Conservation (phyloP, 2,329 filamentous ascomycete species). For the Endocalyx cinctus region DNA sequence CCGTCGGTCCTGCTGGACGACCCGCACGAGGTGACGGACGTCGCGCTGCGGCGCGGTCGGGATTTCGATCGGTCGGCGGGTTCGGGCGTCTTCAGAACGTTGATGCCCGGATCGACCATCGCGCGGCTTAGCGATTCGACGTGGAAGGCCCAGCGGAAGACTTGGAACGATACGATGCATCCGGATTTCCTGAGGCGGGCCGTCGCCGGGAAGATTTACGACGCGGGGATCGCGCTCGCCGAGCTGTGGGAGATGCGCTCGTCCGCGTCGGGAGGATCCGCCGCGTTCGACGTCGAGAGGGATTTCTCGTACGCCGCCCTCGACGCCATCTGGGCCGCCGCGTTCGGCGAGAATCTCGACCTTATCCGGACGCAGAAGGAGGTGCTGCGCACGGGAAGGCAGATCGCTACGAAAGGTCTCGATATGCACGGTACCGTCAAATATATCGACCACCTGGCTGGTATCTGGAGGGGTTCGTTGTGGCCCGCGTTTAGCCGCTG, state of each 20-base stretch:
- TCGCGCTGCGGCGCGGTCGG: constrained; percentile 7
- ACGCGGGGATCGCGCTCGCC: constrained; percentile 6
- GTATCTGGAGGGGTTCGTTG: constrained; percentile 4
- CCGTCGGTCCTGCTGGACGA: constrained; percentile 12
- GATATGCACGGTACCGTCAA: constrained; percentile 9
- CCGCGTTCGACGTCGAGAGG: constrained; percentile 3
- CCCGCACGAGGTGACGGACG: constrained; percentile 10
- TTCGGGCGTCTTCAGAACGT: constrained; percentile 5
- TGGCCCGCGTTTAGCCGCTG: constrained; percentile 9
- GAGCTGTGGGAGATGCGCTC: constrained; percentile 11
- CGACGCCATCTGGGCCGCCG: constrained; percentile 13
- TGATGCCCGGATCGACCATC: constrained; percentile 10
- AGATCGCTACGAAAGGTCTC: constrained; percentile 5
- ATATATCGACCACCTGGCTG: constrained; percentile 8
- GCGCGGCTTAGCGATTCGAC: constrained; percentile 5
- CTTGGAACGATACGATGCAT: constrained; percentile 12
- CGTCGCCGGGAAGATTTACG: constrained; percentile 8
- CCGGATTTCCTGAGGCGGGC: constrained; percentile 13
- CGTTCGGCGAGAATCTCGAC: constrained; percentile 9
- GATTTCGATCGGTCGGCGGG: constrained; percentile 11
- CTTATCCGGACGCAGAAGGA: constrained; percentile 8
- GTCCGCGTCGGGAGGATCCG: constrained; percentile 1
- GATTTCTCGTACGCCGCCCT: constrained; percentile 14
- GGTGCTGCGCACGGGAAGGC: constrained; percentile 4
- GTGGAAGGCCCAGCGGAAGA: constrained; percentile 10